Base-by-base conservation (phyloP, 164 flowering plant genomes). In the Brasenia schreberi region DNA sequence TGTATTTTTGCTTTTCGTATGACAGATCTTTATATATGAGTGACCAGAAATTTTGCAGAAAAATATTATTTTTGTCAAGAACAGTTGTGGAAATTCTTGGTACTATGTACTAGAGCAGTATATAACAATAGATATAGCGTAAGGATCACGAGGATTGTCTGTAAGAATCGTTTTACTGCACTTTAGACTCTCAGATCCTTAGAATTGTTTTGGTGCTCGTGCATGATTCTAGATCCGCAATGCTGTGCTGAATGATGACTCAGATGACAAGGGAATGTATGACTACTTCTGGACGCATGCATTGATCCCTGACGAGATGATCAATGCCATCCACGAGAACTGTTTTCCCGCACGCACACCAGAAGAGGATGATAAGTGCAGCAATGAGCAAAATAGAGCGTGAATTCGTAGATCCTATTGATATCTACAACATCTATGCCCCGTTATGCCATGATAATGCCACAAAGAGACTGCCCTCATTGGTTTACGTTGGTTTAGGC, bases 221-320 rank as follows among this genome's bases (percentile, higher is more conserved):
- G 12, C 56, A 49, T 43, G 59, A n/a, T 59, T 68, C 23, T 63
- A 83, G 85, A 80, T 82, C 12, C 85, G 87, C 12, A 84, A 82
- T 77, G 79, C 79, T 7, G 69, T 42, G 67, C 66, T 82, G 4
- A 76, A 84, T 19, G 79, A 77, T 19, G 18, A 9, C 4, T 78
- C 77, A 0, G 43, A 62, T 23, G 1, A 0, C 6, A 64, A 19
- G 23, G 83, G 84, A 5, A 18, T 58, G 53, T 74, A 27, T 53
- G 84, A 84, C 52, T 77, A 76, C 61, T 59, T 63, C 4, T 73
- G 80, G 75, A 71, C 75, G 0, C 87, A 82, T 69, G 85, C 84
- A 11, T 42, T 84, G 42, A 74, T 18, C 45, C 82, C 85, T 0
- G 87, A 84, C 6, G 76, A 76, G 66, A 70, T 73, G n/a, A 66